Conservation (phyloP, 768 basidiomycete species). For the Trametes cubensis region DNA sequence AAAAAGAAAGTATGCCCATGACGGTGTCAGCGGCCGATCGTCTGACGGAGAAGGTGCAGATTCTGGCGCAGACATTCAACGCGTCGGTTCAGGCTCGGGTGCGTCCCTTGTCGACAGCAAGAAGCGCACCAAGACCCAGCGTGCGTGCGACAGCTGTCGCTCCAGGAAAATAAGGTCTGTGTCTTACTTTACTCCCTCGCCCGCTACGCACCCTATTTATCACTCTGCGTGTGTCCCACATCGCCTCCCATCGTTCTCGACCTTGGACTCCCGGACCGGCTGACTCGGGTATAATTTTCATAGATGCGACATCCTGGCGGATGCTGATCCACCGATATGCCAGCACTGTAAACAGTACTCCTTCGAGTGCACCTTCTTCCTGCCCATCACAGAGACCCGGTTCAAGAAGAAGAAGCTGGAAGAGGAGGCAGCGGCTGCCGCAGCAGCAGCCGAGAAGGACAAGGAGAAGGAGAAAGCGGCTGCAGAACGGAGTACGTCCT, state of each 20-base stretch:
- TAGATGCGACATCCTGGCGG: constrained; percentile 83
- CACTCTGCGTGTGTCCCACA: constrained; percentile 2
- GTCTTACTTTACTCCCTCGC: constrained; percentile 1
- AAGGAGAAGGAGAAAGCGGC: constrained; percentile 39
- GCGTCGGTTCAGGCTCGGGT: constrained; percentile 31
- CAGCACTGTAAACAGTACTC: constrained; percentile 94
- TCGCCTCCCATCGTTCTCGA: constrained; percentile 8
- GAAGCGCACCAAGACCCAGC: constrained; percentile 90
- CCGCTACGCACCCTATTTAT: constrained; percentile 16
- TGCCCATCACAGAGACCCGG: constrained; percentile 97
- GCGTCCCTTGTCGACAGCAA: constrained; percentile 54
- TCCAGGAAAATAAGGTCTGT: constrained; percentile 82
- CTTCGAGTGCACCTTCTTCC: constrained; percentile 95
- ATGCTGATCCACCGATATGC: constrained; percentile 79
- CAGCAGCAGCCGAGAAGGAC: constrained; percentile 29
- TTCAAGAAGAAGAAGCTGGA: constrained; percentile 96
- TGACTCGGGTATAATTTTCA: constrained; percentile 15
- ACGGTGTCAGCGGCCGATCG: constrained; percentile 15
- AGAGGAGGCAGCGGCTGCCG: constrained; percentile 53
- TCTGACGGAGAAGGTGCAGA: constrained; percentile 63
- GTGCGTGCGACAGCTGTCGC: constrained; percentile 91
- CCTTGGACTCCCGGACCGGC: constrained; percentile 14
- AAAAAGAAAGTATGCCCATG: constrained; percentile 52
- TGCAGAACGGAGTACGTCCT: constrained; percentile 39
- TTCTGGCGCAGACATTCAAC: constrained; percentile 45